Base-by-base conservation (phyloP, 495 filamentous ascomycete species). In the Penicillium crystallinum region DNA sequence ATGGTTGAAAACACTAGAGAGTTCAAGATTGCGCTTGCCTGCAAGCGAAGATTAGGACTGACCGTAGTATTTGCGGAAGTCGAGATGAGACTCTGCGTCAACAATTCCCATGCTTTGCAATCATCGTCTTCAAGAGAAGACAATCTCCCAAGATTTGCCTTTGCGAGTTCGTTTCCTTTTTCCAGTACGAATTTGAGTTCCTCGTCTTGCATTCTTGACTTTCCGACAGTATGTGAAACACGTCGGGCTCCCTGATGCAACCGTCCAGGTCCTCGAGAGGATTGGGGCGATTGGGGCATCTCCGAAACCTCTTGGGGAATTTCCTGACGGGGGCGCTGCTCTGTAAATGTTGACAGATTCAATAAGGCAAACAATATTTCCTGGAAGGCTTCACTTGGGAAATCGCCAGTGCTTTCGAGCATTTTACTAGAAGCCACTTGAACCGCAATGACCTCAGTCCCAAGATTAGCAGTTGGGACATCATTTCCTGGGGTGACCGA, bases 321-420 rank as follows among this genome's bases (percentile, higher is more conserved):
- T 22, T 65, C 57, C 36, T 74, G 61, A 31, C 68, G 66, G 10
- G 37, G 42, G 10, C 53, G 35, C 25, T 68, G 62, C 19, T 65
- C 61, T 2, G 67, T 68, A 25, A 71, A 73, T 36, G 78, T 70
- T 23, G 86, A 77, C 19, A 89, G 73, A 38, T 78, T 75, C 36
- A 89, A 88, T 4, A 96, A 76, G 1, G 91, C 86, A 35, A 73
- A 70, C 4, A 97, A 73, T 6, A 97, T 79, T 41, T 87, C 81
- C n/a, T 85, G 71, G 52, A 97, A 97, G 0, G 90, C 75, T 23
- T 79, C 71, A 61, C 90, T 88, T 0, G 91, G 89, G 55, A 91
- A 95, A 56, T 96, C 91, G 40, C 82, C 76, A 0, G 90, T 96
- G 55, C 88, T 91, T 68, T 97, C 92, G 52, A 97, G 85, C 52